phyloP scores from a whole-genome alignment of 108 stramenopile species.

The Cyclostephanos tholiformis region DNA sequence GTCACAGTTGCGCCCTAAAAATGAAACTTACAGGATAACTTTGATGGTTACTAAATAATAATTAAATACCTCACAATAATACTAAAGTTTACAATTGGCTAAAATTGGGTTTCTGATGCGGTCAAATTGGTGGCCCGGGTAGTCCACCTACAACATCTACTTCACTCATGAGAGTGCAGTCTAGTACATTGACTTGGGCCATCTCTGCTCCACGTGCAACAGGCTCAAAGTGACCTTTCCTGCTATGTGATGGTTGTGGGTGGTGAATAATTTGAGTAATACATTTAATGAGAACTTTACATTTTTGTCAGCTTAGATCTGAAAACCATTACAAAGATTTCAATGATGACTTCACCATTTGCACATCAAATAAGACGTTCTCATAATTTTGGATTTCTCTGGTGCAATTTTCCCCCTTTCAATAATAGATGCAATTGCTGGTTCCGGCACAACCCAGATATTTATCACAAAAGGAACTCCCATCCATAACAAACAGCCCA shows the following conservation, averaged over 20 bases:
- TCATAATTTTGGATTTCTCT: too few species aligned
- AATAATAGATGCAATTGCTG: neutral
- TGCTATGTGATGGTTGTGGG: neutral
- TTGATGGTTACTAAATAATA: too few species aligned
- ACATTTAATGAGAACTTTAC: neutral
- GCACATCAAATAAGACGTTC: too few species aligned
- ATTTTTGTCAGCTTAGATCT: neutral
- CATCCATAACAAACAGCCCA: neutral
- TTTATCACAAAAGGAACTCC: neutral
- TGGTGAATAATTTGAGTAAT: neutral
- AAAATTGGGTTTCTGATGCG: too few species aligned
- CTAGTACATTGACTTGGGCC: neutral
- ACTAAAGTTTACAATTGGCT: too few species aligned
- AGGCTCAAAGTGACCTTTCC: neutral
- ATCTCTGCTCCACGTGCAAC: neutral
- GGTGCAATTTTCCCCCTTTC: neutral
- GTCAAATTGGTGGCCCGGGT: too few species aligned
- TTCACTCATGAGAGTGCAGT: neutral
- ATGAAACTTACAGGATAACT: too few species aligned
- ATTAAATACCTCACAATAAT: too few species aligned
- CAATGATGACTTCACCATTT: too few species aligned
- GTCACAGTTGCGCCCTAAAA: too few species aligned
- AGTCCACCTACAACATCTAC: neutral
- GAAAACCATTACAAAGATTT: neutral
- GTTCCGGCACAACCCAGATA: neutral